phyloP scores from a whole-genome alignment of 768 basidiomycete species.

The Baorangia bicolor region DNA sequence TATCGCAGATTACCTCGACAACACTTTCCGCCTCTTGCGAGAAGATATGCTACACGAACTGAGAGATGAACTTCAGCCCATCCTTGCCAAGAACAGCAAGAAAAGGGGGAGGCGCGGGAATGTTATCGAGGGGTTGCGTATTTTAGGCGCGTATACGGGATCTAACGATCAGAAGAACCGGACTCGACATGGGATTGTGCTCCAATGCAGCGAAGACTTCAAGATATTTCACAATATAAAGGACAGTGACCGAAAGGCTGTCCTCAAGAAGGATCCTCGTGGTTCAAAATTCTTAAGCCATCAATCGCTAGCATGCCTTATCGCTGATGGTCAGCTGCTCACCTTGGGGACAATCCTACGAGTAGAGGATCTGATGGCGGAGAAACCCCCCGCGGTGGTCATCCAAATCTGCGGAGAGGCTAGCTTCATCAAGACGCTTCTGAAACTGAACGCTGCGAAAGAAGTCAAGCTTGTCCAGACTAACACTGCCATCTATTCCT shows the following conservation, averaged over 20 bases:
- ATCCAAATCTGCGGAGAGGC: constrained; percentile 50
- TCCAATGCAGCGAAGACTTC: constrained; percentile 38
- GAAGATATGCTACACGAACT: constrained; percentile 64
- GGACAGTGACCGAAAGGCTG: constrained; percentile 37
- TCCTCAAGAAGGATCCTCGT: constrained; percentile 37
- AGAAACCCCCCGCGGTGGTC: constrained; percentile 49
- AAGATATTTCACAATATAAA: constrained; percentile 35
- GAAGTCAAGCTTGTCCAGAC: constrained; percentile 52
- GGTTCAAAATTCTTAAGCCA: constrained; percentile 46
- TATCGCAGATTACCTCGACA: constrained; percentile 54
- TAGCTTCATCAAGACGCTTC: constrained; percentile 39
- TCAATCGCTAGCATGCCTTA: constrained; percentile 52
- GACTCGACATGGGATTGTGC: constrained; percentile 42
- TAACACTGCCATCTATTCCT: constrained; percentile 61
- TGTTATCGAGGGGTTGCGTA: constrained; percentile 37
- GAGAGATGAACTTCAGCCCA: constrained; percentile 52
- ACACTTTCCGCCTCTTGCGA: constrained; percentile 62
- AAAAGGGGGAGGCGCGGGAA: constrained; percentile 37
- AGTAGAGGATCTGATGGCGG: constrained; percentile 50
- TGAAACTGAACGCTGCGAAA: constrained; percentile 36
- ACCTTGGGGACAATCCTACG: constrained; percentile 54
- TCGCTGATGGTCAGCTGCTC: constrained; percentile 47
- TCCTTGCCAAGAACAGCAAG: constrained; percentile 36
- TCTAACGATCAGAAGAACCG: constrained; percentile 27
- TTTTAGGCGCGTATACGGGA: constrained; percentile 37